Evolutionary conservation across 2,329 filamentous ascomycete genomes (phyloP), one percentile per base, ranked within the genome.

Genomic region (Fonsecaea nubica): DNA sequence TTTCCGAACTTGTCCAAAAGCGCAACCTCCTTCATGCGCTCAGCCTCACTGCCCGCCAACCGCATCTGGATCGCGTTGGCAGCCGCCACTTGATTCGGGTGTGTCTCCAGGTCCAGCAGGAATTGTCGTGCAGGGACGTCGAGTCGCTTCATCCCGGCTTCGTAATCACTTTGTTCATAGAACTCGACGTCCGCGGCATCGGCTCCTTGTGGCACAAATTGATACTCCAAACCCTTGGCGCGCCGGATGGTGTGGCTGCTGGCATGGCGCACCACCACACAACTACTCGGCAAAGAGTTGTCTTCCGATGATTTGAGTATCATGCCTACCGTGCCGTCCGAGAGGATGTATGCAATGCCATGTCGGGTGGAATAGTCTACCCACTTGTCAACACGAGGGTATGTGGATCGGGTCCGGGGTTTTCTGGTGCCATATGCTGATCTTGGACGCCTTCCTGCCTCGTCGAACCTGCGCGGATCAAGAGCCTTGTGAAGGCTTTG

Each of bases 351-450:
- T 5, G 81, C 82, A 56, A 84, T 83, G 10, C 82, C 82, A 65
- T 83, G 83, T 55, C 81, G 79, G 65, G 83, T 83, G 7, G 82
- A 82, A 69, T 84, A 84, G 68, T 84, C 82, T 21, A 84, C 82
- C 82, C 82, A 84, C 74, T 84, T 84, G 57, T 83, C 80, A 4
- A 84, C 82, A 64, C 82, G 80, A 2, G 81, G 74, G 61, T 83
- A 80, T 2, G 77, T 77, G 36, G 64, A 67, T 21, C 54, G 32
- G 1, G 62, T 35, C 15, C 61, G 69, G 12, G 38, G 36, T 35
- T 61, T 64, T 8, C 63, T 65, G 2, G 63, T 66, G 21, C 69
- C 62, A 13, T 68, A 66, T 35, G 59, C 58, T 40, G 67, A 66
- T 35, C 58, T 50, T 32, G 63, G 63, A 8, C 68, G 62, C 21